Evolutionary conservation across 75 land plant genomes (phyloP).

Genomic region (Ceratopteris richardii): DNA sequence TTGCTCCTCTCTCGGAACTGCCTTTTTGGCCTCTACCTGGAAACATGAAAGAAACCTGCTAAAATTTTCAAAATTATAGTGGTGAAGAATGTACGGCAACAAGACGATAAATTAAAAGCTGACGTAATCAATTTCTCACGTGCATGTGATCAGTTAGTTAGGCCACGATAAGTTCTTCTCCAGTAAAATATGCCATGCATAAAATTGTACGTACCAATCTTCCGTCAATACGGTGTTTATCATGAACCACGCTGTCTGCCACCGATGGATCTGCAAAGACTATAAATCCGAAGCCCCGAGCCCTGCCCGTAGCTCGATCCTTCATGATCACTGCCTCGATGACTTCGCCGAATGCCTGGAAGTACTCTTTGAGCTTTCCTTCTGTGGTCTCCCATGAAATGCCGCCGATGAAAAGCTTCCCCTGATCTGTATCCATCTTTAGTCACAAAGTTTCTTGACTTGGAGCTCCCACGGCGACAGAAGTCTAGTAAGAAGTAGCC

Average conservation of each 20-base stretch:
- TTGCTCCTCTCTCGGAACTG: slow-evolving; percentile 96
- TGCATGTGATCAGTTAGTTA: not conserved
- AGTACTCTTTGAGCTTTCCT: slow-evolving; percentile 80
- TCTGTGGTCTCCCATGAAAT: slow-evolving; percentile 97
- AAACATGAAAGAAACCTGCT: slow-evolving; percentile 9
- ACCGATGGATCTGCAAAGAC: slow-evolving; percentile 82
- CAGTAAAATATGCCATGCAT: not conserved
- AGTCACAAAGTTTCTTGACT: slow-evolving; percentile 1
- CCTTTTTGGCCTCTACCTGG: slow-evolving; percentile 98
- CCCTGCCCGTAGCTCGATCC: slow-evolving; percentile 93
- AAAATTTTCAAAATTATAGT: not conserved
- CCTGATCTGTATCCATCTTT: slow-evolving; percentile 73
- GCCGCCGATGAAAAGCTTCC: slow-evolving; percentile 87
- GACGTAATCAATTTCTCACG: not conserved
- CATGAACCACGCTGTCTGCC: slow-evolving; percentile 75
- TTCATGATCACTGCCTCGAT: slow-evolving; percentile 92
- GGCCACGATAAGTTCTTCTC: too few relatives aligned
- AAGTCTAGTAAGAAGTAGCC: not conserved
- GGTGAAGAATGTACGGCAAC: not conserved
- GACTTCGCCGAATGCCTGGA: slow-evolving; percentile 70
- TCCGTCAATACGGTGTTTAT: slow-evolving; percentile 84
- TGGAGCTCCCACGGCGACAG: not conserved
- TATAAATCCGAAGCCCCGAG: slow-evolving; percentile 90
- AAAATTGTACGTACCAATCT: slow-evolving; percentile 34
- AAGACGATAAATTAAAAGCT: not conserved